Evolutionary conservation across 2,329 filamentous ascomycete genomes (phyloP).

Genomic region (Emergomyces pasteurianus): DNA sequence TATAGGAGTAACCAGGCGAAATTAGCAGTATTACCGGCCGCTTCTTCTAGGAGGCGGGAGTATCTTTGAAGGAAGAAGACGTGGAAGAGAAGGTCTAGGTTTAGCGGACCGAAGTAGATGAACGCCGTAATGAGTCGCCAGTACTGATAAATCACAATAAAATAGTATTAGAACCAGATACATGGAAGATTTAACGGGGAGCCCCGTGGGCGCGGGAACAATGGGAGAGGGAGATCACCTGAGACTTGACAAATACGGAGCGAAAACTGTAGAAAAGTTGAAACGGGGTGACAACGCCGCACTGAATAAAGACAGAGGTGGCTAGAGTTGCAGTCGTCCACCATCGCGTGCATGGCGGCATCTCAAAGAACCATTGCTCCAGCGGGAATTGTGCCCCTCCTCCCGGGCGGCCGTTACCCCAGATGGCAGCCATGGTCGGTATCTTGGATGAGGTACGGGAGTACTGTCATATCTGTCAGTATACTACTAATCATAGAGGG

Average conservation of each 20-base stretch:
- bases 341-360: slow-evolving; percentile 90
- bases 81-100: slow-evolving; percentile 88
- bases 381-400: slow-evolving; percentile 55
- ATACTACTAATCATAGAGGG: neutral
- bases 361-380: slow-evolving; percentile 98
- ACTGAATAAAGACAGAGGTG: slow-evolving; percentile 83
- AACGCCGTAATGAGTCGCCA: slow-evolving; percentile 96
- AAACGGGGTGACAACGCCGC: slow-evolving; percentile 80
- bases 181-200: neutral
- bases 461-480: neutral
- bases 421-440: neutral
- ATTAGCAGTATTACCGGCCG: slow-evolving; percentile 77
- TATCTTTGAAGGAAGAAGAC: slow-evolving; percentile 98
- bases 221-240: slow-evolving; percentile 46
- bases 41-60: slow-evolving; percentile 87
- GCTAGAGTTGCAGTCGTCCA: slow-evolving; percentile 91
- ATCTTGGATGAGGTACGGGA: neutral
- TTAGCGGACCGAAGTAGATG: slow-evolving; percentile 91
- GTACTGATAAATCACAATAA: slow-evolving; percentile 43
- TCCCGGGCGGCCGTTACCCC: slow-evolving; percentile 29
- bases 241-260: slow-evolving; percentile 79
- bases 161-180: neutral
- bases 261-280: slow-evolving; percentile 96
- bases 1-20: slow-evolving; percentile 93
- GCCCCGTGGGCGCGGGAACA: too few relatives aligned